Base-by-base conservation (phyloP, 192 early-diverging fungal species). In the Backusella parvicylindrica region DNA sequence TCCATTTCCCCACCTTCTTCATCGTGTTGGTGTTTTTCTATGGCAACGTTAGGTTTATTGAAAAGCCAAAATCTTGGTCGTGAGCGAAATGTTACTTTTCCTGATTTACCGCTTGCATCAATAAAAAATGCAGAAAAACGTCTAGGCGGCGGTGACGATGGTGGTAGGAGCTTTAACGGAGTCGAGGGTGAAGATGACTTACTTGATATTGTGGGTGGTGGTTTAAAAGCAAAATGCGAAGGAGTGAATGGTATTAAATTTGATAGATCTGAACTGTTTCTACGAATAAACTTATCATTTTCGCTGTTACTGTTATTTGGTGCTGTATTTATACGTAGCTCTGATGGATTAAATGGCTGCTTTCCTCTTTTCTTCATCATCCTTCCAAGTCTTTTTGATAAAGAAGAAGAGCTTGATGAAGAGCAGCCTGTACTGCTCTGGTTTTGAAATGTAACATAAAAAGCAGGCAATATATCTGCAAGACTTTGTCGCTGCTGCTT, bases 171-270 rank as follows among this genome's bases (percentile, higher is more conserved):
- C n/a, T 68, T 68, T 33, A 68, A 13, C 1, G 18, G 21, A 23
- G 66, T 68, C 1, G 66, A 68, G 11, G 66, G 66, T 13, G 66
- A 23, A 36, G 66, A 68, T 2, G 66, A 37, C 11, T 68, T 68
- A 37, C 66, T 68, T 21, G 66, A 68, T 16, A 68, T 68, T 6
- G 66, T 68, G 18, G 66, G 33, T 37, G 66, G 66, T 68, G 66
- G 66, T 38, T 68, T 33, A 26, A 68, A 68, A 2, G 38, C 21
- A 18, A 23, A 38, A 36, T 68, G 21, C 11, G 33, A 23, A 68
- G 18, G 36, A 21, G 21, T 35, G 21, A 68, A 38, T 21, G 66
- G 36, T n/a, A 30, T 33, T 35, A 33, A 0, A 33, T 30, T 28
- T 65, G 64, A 28, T 7, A 60, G 26, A 60, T 60, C 53, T 1